These are phyloP conservation scores for Xylaria digitata DNA, from an alignment of 2,329 filamentous ascomycete genomes.

Conservation along the genomic window DNA sequence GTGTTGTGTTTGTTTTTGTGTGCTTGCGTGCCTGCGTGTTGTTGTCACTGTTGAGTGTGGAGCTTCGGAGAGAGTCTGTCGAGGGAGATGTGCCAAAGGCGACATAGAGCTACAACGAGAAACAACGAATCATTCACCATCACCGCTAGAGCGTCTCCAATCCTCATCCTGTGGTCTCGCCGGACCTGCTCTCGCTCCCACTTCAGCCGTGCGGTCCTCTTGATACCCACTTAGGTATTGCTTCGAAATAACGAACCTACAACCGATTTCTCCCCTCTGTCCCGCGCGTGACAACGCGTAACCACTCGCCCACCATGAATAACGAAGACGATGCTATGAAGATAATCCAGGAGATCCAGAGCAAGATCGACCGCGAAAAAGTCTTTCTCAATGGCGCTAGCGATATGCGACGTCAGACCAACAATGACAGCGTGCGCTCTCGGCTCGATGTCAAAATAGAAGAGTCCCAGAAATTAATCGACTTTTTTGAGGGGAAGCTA, in stretches of 20 bases:
- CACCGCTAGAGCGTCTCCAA: constrained; percentile 1
- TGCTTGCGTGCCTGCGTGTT: background rate
- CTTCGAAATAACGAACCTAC: constrained; percentile 32
- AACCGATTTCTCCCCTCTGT: constrained; percentile 35
- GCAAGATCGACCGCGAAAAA: constrained; percentile 98
- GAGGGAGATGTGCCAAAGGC: constrained; percentile 34
- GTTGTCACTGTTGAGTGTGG: constrained; percentile 26
- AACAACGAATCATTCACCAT: constrained; percentile 20
- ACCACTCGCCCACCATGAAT: constrained; percentile 41
- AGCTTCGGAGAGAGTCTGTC: constrained; percentile 23
- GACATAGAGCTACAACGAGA: constrained; percentile 28
- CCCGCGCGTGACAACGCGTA: constrained; percentile 54
- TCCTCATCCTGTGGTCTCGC: constrained; percentile 9
- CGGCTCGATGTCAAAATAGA: constrained; percentile 93
- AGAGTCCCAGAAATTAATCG: constrained; percentile 90
- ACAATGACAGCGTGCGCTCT: constrained; percentile 90
- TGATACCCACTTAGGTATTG: constrained; percentile 18
- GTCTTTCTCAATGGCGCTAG: constrained; percentile 93
- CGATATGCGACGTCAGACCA: constrained; percentile 94
- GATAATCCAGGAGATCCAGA: constrained; percentile 74
- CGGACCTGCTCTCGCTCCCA: constrained; percentile 21
- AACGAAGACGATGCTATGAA: constrained; percentile 38
- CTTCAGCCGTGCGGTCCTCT: constrained; percentile 18
- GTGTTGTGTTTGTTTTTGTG: constrained; percentile 33
- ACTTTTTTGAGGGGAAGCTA: constrained; percentile 94